These are phyloP conservation scores for Heterobasidion occidentale DNA, from an alignment of 1,284 basidiomycete genomes.

Conservation along the genomic window DNA sequence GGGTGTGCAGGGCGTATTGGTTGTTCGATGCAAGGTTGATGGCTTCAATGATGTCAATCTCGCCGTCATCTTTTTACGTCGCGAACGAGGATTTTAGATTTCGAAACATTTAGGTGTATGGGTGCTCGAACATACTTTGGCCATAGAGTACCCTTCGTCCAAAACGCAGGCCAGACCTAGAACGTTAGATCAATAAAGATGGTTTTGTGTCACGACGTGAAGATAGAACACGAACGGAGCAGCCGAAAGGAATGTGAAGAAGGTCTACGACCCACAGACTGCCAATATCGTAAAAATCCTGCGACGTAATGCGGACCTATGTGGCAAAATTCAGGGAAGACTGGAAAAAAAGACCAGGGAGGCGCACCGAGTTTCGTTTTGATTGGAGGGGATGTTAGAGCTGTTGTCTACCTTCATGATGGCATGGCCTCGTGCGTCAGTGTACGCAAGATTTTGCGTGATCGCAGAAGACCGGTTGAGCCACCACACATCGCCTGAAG, in stretches of 20 bases:
- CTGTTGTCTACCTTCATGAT: constrained; percentile 56
- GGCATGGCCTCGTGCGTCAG: constrained; percentile 41
- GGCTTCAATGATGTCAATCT: constrained; percentile 43
- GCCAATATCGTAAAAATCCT: constrained; percentile 40
- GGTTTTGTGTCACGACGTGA: background rate
- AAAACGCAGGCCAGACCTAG: constrained; percentile 30
- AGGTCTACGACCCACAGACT: constrained; percentile 41
- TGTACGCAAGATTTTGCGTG: constrained; percentile 38
- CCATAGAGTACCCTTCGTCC: constrained; percentile 34
- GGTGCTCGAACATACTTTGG: background rate
- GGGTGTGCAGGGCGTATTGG: constrained; percentile 56
- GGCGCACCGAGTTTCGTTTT: constrained; percentile 52
- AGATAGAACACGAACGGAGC: constrained; percentile 37
- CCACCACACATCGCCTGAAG: constrained; percentile 44
- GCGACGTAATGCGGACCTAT: constrained; percentile 45
- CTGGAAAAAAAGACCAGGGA: background rate
- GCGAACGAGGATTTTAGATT: too few relatives aligned
- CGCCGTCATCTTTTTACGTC: constrained; percentile 37
- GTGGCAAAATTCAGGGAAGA: background rate
- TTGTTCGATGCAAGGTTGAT: constrained; percentile 29
- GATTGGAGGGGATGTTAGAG: constrained; percentile 34
- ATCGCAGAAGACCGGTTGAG: constrained; percentile 34
- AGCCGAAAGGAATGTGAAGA: constrained; percentile 46
- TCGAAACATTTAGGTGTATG: too few relatives aligned
- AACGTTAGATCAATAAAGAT: background rate